phyloP scores from a whole-genome alignment of 352 stramenopile species.

The Phytophthora megakarya region DNA sequence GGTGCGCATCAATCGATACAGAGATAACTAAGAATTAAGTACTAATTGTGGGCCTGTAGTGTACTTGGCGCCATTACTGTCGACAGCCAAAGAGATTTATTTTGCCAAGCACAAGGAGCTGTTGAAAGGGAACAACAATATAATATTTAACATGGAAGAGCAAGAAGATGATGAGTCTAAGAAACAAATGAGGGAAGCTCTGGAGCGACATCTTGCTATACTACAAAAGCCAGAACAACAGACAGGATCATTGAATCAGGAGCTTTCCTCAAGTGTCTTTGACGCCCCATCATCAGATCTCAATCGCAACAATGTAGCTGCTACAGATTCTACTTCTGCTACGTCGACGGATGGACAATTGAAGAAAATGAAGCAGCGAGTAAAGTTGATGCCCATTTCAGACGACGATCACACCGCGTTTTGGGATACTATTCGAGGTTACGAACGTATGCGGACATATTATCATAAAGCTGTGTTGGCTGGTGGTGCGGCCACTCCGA shows the following conservation, averaged over 20 bases:
- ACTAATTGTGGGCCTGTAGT: slow-evolving; percentile 20
- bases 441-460: slow-evolving; percentile 45
- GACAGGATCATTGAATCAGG: slow-evolving; percentile 12
- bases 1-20: slow-evolving; percentile 39
- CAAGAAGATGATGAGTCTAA: slow-evolving; percentile 8
- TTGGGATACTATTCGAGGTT: slow-evolving; percentile 49
- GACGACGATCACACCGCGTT: slow-evolving; percentile 49
- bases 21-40: no score
- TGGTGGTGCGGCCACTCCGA: slow-evolving; percentile 42
- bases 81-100: slow-evolving; percentile 49
- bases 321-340: not conserved
- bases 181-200: slow-evolving; percentile 13
- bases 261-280: slow-evolving; percentile 23
- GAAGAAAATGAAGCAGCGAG: slow-evolving; percentile 50
- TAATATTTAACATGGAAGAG: slow-evolving; percentile 1
- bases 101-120: slow-evolving; percentile 39
- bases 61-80: slow-evolving; percentile 44
- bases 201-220: slow-evolving; percentile 22
- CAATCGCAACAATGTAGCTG: not conserved
- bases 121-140: slow-evolving; percentile 9
- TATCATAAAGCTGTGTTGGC: slow-evolving; percentile 39
- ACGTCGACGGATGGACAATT: slow-evolving; percentile 42
- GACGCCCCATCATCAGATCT: slow-evolving; percentile 13
- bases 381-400: slow-evolving; percentile 48
- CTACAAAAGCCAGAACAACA: slow-evolving; percentile 14